Evolutionary conservation across 1,284 basidiomycete genomes (phyloP), one percentile per base, ranked within the genome.

Genomic region (Sanghuangporus weigelae): DNA sequence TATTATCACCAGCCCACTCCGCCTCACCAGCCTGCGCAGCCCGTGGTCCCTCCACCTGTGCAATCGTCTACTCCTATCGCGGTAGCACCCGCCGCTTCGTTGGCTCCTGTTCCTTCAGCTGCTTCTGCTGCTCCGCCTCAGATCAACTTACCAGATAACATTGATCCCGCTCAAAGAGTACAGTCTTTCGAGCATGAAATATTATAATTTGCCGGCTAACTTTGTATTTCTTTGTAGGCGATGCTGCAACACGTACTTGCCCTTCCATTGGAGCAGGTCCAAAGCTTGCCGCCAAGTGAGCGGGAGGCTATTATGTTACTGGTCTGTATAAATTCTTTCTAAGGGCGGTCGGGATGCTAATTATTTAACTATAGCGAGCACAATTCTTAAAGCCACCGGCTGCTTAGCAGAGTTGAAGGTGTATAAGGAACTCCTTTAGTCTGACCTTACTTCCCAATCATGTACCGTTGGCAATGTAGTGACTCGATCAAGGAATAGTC

Each of bases 171-270:
- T 3, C 73, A 74, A 38, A 72, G 73, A 61, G 73, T 76, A 31
- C 63, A 74, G 60, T 31, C 26, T 31, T 26, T 3, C 16, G 1
- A 59, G 21, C 38, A 5, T n/a, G 12, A 44, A 12, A 12, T 44
- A 44, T 44, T 44, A 12, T 44, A 1, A 44, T 44, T 44, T 12
- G 42, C 54, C 46, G 19, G 26, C 26, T 5, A 39, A n/a, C 21
- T 31, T 21, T 26, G 1, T 11, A 36, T 7, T 31, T 49, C 3
- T 26, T 19, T 16, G 16, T 70, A 94, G 91, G 80, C 83, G 31
- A 92, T 95, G 86, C 72, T 95, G 53, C 80, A 92, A 73, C 94
- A 96, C 76, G 95, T 98, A 0, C 77, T 99, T 38, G 84, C 83
- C 64, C 77, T 99, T 70, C 92, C 92, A 0, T 88, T 84, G 46